Conservation (phyloP, 1,284 basidiomycete genomes). For the Sphagnurus paluster region DNA sequence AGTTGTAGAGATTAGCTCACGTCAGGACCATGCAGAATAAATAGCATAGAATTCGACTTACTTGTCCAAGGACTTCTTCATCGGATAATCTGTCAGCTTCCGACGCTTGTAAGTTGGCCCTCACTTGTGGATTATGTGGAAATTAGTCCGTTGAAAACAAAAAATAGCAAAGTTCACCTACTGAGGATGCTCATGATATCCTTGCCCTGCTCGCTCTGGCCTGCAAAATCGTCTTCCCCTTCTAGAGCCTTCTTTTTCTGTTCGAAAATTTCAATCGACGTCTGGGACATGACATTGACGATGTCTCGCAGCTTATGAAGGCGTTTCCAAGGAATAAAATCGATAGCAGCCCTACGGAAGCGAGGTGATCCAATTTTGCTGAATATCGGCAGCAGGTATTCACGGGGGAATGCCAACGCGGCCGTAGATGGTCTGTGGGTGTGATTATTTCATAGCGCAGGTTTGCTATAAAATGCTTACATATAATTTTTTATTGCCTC, state of each 20-base stretch:
- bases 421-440: too few relatives aligned
- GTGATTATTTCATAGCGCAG: background rate
- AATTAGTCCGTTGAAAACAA: too few relatives aligned
- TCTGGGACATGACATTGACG: conserved; percentile 33
- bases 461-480: conserved; percentile 14
- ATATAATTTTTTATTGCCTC: conserved; percentile 28
- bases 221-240: conserved; percentile 27
- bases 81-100: conserved; percentile 21
- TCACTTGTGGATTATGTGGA: conserved; percentile 23
- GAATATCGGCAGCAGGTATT: conserved; percentile 22
- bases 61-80: conserved; percentile 15
- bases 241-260: conserved; percentile 32
- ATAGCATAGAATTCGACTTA: background rate
- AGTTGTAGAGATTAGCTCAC: conserved; percentile 12
- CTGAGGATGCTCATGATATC: conserved; percentile 48
- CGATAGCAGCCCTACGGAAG: conserved; percentile 30
- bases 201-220: conserved; percentile 36
- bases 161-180: too few relatives aligned
- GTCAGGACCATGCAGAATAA: too few relatives aligned
- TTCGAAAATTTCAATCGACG: conserved; percentile 34
- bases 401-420: background rate
- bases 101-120: conserved; percentile 22
- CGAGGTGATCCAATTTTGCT: conserved; percentile 25
- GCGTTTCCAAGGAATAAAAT: conserved; percentile 29
- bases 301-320: conserved; percentile 33